Evolutionary conservation across 106 monocot genomes (phyloP).

Genomic region (Posidonia australis): DNA sequence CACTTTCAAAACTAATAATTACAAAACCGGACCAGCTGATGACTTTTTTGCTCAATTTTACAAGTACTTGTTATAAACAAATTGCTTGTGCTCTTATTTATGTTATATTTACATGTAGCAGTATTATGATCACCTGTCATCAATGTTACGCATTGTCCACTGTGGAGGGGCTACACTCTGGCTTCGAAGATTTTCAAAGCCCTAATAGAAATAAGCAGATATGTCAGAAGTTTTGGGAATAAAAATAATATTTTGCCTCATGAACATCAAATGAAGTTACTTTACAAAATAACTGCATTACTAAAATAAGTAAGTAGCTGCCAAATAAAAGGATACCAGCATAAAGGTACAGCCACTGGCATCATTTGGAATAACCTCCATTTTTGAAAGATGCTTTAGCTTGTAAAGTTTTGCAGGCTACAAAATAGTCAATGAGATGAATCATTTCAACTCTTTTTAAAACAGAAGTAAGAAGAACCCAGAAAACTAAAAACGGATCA

Average conservation of each 20-base stretch:
- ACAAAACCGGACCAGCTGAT: not conserved
- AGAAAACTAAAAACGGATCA: not conserved
- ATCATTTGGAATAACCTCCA: constrained; percentile 95
- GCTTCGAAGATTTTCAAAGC: constrained; percentile 97
- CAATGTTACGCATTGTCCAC: constrained; percentile 92
- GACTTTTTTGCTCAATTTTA: not conserved
- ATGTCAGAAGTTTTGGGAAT: not conserved
- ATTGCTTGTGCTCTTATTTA: not conserved
- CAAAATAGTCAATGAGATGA: constrained; percentile 6
- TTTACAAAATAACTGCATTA: not conserved
- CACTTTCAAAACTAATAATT: too few species aligned
- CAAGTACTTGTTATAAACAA: not conserved
- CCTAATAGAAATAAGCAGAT: constrained; percentile 27
- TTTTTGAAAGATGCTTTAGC: constrained; percentile 87
- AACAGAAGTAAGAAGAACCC: not conserved
- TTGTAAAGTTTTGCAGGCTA: constrained; percentile 96
- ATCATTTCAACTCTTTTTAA: not conserved
- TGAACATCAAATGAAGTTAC: not conserved
- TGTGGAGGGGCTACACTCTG: constrained; percentile 93
- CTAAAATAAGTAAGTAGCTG: not conserved
- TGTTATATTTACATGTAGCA: not conserved
- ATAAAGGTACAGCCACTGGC: constrained; percentile 88
- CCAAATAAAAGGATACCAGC: constrained; percentile 46
- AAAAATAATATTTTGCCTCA: not conserved
- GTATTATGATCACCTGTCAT: constrained; percentile 63